Conservation (phyloP, 306 rosid species). For the Cotoneaster glaucophyllus region DNA sequence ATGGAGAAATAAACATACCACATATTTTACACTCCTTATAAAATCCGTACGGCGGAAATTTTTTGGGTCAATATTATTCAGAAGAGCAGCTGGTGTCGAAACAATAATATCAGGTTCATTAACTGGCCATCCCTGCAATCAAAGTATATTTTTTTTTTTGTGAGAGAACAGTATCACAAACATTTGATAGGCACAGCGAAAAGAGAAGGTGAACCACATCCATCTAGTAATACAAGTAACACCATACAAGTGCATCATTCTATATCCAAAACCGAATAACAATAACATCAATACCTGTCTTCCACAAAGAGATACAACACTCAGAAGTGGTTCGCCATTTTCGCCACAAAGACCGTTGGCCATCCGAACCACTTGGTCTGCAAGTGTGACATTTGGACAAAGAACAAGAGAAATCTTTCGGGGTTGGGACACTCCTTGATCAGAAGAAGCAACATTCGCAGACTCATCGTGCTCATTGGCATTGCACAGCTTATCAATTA, state of each 20-base stretch:
- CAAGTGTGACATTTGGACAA: conserved; percentile 87
- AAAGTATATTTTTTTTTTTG: conserved; percentile 11
- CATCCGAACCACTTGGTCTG: conserved; percentile 87
- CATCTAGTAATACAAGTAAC: background rate
- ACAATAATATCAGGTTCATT: conserved; percentile 73
- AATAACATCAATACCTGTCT: conserved; percentile 56
- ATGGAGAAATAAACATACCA: conserved; percentile 41
- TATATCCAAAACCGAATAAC: background rate
- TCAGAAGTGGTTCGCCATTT: conserved; percentile 54
- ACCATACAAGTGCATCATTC: background rate
- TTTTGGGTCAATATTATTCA: conserved; percentile 64
- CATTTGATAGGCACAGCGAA: background rate
- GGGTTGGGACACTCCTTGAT: conserved; percentile 24
- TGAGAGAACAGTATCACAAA: background rate
- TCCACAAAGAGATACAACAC: conserved; percentile 74
- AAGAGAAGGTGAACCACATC: conserved; percentile 11
- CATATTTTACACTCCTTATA: conserved; percentile 69
- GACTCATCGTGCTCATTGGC: conserved; percentile 15
- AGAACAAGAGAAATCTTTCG: conserved; percentile 57
- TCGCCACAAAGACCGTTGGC: conserved; percentile 64
- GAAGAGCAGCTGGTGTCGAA: conserved; percentile 92
- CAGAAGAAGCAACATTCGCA: conserved; percentile 21
- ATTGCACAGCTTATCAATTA: conserved; percentile 51
- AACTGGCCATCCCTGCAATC: conserved; percentile 81
- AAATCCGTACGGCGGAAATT: conserved; percentile 51